Evolutionary conservation across 2,329 filamentous ascomycete genomes (phyloP).

Genomic region (Beauveria sp.): DNA sequence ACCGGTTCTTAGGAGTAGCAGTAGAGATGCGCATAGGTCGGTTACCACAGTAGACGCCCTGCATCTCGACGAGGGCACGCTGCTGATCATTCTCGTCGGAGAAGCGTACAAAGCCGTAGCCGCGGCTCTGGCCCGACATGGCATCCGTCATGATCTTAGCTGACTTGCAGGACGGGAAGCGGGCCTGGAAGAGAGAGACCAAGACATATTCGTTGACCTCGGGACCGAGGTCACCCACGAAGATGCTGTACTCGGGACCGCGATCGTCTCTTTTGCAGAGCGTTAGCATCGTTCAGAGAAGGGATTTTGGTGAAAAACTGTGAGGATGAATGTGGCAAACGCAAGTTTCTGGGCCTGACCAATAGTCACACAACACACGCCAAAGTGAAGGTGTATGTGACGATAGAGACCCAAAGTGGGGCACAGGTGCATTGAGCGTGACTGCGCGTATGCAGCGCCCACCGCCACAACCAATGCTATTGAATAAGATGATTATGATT

Average conservation of each 20-base stretch:
- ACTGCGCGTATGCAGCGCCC: background rate
- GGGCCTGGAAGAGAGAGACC: conserved; percentile 92
- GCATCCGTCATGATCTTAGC: conserved; percentile 99
- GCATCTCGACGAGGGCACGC: conserved; percentile 93
- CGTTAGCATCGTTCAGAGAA: conserved; percentile 1
- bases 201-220: conserved; percentile 98
- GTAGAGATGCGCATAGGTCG: conserved; percentile 97
- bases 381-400: conserved; percentile 4
- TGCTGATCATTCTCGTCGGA: conserved; percentile 94
- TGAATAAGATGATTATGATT: background rate
- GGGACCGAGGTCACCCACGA: conserved; percentile 93
- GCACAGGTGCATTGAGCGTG: background rate
- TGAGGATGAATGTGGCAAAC: conserved; percentile 5
- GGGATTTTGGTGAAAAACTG: background rate
- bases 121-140: conserved; percentile 93
- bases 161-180: conserved; percentile 95
- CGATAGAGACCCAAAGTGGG: conserved; percentile 6
- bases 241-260: conserved; percentile 93
- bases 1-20: conserved; percentile 90
- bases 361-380: background rate
- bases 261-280: conserved; percentile 68
- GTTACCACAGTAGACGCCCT: conserved; percentile 98
- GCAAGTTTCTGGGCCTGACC: background rate
- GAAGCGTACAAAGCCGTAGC: conserved; percentile 97
- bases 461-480: background rate